Conservation (phyloP, 2,329 filamentous ascomycete genomes). For the Aspergillus sp. region DNA sequence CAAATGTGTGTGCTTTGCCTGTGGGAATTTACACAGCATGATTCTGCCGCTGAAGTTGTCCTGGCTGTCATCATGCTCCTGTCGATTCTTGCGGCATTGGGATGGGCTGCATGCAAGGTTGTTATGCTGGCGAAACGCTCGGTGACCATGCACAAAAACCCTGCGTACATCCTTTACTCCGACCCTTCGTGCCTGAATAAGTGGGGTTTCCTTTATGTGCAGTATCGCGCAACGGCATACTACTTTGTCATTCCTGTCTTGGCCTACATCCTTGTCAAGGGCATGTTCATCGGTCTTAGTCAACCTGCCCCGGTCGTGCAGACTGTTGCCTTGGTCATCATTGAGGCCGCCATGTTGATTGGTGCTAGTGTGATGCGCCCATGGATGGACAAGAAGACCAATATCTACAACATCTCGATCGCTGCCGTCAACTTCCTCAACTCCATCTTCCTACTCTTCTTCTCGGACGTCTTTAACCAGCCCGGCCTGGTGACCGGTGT, state of each 20-base stretch:
- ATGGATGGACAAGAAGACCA: conserved; percentile 99
- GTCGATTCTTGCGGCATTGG: conserved; percentile 72
- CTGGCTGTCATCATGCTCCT: conserved; percentile 87
- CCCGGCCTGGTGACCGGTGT: conserved; percentile 81
- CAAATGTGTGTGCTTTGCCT: conserved; percentile 87
- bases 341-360: conserved; percentile 77
- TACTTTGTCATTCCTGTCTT: conserved; percentile 86
- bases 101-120: conserved; percentile 86
- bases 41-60: conserved; percentile 82
- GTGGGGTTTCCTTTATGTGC: conserved; percentile 97
- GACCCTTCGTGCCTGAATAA: conserved; percentile 93
- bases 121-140: conserved; percentile 85
- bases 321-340: conserved; percentile 75
- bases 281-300: conserved; percentile 79
- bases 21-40: conserved; percentile 85
- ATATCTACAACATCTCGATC: conserved; percentile 93
- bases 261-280: conserved; percentile 78
- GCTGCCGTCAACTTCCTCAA: conserved; percentile 87
- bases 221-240: conserved; percentile 93
- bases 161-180: conserved; percentile 94
- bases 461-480: conserved; percentile 81
- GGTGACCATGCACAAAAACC: conserved; percentile 88
- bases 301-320: conserved; percentile 71
- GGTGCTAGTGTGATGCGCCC: conserved; percentile 76
- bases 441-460: conserved; percentile 82